These are phyloP conservation scores for Neonectria faginata DNA, from an alignment of 2,329 filamentous ascomycete species.

Conservation along the genomic window DNA sequence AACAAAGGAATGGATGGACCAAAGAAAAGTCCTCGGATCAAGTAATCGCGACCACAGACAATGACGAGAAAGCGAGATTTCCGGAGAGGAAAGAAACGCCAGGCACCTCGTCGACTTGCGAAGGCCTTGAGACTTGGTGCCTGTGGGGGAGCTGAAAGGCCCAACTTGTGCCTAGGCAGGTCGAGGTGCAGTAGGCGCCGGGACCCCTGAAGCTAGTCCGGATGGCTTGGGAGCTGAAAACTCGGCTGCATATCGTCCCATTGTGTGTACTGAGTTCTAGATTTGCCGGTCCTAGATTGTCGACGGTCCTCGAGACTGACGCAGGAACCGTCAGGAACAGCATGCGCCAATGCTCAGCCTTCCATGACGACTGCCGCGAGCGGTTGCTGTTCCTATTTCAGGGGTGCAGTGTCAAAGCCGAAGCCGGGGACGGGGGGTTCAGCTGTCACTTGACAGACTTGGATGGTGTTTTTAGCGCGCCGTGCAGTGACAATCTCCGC, in stretches of 20 bases:
- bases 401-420: neutral
- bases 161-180: constrained; percentile 32
- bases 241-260: constrained; percentile 25
- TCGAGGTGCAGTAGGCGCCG: constrained; percentile 34
- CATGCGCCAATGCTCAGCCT: neutral
- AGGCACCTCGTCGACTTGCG: constrained; percentile 18
- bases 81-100: constrained; percentile 21
- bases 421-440: neutral
- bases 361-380: neutral
- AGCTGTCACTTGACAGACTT: constrained; percentile 1
- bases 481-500: constrained; percentile 15
- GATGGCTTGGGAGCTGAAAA: constrained; percentile 39
- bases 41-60: constrained; percentile 9
- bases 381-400: neutral
- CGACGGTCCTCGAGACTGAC: neutral
- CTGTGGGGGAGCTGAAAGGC: constrained; percentile 31
- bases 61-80: constrained; percentile 19
- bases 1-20: constrained; percentile 8
- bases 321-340: constrained; percentile 4
- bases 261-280: neutral
- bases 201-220: constrained; percentile 43
- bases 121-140: constrained; percentile 23
- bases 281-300: neutral
- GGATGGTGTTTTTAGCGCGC: constrained; percentile 21
- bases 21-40: constrained; percentile 22